Evolutionary conservation across 2,329 filamentous ascomycete species (phyloP).

Genomic region (Didymella keratinophila): DNA sequence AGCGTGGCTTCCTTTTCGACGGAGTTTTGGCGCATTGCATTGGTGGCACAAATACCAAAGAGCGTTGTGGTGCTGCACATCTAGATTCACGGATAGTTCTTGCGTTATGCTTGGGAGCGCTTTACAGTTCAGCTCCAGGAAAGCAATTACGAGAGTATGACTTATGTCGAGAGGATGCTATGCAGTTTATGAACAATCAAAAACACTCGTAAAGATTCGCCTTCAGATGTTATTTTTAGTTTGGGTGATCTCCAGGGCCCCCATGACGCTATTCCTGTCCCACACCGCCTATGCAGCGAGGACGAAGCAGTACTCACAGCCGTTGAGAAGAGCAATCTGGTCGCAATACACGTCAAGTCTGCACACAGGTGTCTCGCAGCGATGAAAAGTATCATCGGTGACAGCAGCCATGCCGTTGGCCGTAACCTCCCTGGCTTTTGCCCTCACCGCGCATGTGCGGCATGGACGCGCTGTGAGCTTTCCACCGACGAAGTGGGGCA

Average conservation of each 20-base stretch:
- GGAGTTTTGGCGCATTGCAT: slow-evolving; percentile 19
- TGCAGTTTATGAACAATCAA: slow-evolving; percentile 16
- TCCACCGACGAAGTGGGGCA: slow-evolving; percentile 39
- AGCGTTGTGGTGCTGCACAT: slow-evolving; percentile 17
- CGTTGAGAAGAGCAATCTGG: background rate
- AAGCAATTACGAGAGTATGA: slow-evolving; percentile 16
- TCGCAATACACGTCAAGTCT: background rate
- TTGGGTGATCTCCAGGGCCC: slow-evolving; percentile 23
- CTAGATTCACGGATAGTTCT: slow-evolving; percentile 22
- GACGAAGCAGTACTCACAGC: background rate
- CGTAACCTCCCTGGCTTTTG: background rate
- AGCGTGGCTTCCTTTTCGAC: background rate
- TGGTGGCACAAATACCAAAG: slow-evolving; percentile 4
- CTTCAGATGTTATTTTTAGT: slow-evolving; percentile 37
- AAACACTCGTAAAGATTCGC: slow-evolving; percentile 8
- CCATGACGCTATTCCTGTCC: slow-evolving; percentile 18
- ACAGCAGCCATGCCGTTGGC: background rate
- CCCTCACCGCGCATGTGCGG: slow-evolving; percentile 27
- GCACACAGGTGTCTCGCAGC: background rate
- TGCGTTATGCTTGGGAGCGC: slow-evolving; percentile 24
- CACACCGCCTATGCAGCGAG: slow-evolving; percentile 14
- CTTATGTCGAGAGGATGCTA: slow-evolving; percentile 3
- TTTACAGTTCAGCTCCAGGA: slow-evolving; percentile 11
- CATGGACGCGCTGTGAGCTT: slow-evolving; percentile 33
- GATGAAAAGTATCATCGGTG: background rate